Conservation (phyloP, 192 early-diverging fungal genomes). For the Dispira parvispora region DNA sequence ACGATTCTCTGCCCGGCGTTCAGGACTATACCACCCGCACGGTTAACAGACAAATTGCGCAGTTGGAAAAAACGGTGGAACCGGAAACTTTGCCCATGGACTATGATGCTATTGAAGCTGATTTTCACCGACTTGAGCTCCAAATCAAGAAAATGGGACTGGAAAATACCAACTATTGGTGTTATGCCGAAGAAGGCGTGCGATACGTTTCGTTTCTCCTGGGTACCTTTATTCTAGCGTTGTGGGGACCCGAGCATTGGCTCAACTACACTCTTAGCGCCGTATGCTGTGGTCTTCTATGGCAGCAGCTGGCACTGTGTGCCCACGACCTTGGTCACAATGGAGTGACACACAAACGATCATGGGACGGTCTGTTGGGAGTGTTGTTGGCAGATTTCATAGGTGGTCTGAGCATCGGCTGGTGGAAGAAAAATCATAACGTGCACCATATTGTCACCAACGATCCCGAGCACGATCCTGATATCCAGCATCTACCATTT, state of each 20-base stretch:
- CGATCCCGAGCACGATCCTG: conserved; percentile 85
- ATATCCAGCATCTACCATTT: conserved; percentile 96
- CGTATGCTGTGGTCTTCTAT: conserved; percentile 47
- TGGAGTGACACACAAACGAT: conserved; percentile 57
- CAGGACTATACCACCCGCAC: conserved; percentile 14
- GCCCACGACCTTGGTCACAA: conserved; percentile 98
- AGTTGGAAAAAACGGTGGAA: background rate
- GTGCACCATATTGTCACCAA: conserved; percentile 96
- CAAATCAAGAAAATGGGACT: conserved; percentile 42
- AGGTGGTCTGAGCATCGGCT: conserved; percentile 81
- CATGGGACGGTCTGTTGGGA: conserved; percentile 66
- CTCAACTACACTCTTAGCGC: conserved; percentile 26
- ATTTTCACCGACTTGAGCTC: conserved; percentile 49
- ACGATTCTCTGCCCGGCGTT: background rate
- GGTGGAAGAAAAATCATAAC: conserved; percentile 97
- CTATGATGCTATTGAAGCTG: conserved; percentile 28
- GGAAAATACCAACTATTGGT: conserved; percentile 40
- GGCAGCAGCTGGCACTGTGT: conserved; percentile 86
- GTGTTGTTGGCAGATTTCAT: conserved; percentile 61
- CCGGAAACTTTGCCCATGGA: conserved; percentile 13
- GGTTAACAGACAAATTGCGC: conserved; percentile 3
- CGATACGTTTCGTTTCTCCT: conserved; percentile 25
- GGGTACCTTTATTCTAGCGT: conserved; percentile 15
- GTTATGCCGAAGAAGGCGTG: conserved; percentile 30
- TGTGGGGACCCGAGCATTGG: conserved; percentile 15